Evolutionary conservation across 2,329 filamentous ascomycete species (phyloP).

Genomic region (Ascochyta lentis): DNA sequence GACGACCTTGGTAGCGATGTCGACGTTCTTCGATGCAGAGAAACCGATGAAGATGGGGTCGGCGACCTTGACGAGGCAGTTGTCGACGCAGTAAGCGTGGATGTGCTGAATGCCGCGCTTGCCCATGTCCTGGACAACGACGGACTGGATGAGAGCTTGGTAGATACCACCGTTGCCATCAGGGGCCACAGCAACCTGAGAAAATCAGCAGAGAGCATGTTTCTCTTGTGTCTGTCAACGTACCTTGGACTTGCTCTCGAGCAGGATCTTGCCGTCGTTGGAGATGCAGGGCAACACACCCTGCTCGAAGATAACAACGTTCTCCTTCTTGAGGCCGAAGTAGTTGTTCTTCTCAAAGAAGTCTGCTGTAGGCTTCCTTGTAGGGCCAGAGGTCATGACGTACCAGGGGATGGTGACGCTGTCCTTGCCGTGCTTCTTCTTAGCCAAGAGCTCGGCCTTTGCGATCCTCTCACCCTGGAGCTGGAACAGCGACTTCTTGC

Average conservation of each 20-base stretch:
- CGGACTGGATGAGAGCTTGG: constrained; percentile 81
- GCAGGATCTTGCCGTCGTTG: constrained; percentile 95
- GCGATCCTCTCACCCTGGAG: constrained; percentile 94
- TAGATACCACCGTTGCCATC: constrained; percentile 98
- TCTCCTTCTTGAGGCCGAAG: constrained; percentile 85
- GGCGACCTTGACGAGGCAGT: constrained; percentile 98
- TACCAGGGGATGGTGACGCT: constrained; percentile 86
- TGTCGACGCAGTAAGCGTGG: constrained; percentile 98
- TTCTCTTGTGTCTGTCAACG: constrained; percentile 5
- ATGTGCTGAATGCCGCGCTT: constrained; percentile 91
- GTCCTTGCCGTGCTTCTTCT: constrained; percentile 67
- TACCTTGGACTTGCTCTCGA: constrained; percentile 86
- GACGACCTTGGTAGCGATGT: constrained; percentile 99
- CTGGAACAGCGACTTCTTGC: constrained; percentile 94
- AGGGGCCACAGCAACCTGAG: constrained; percentile 82
- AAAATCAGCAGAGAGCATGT: constrained; percentile 21
- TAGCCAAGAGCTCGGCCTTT: constrained; percentile 82
- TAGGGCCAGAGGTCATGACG: constrained; percentile 98
- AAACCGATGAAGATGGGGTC: constrained; percentile 97
- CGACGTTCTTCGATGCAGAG: constrained; percentile 82
- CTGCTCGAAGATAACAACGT: constrained; percentile 94
- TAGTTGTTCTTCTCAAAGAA: constrained; percentile 91
- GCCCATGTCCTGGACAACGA: constrained; percentile 85
- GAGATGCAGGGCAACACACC: constrained; percentile 96
- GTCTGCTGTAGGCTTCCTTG: constrained; percentile 85